A percentile compares a stretch with the other conserved stretches of the same genome.
Evolutionary conservation across 306 rosid species (phyloP).

Genomic region (Castanea mollissima): DNA sequence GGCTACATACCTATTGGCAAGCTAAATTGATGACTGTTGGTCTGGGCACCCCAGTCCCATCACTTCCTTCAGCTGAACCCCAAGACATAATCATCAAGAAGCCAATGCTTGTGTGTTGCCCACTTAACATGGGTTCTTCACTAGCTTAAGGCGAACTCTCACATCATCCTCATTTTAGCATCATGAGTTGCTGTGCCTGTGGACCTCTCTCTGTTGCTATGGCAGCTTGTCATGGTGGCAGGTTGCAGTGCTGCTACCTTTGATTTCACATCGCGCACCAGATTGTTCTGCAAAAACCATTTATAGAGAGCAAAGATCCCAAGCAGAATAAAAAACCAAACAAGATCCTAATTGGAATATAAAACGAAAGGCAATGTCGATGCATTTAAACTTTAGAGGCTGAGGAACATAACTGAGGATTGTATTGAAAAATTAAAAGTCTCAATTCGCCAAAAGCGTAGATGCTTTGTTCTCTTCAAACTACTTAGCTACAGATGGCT

Average conservation of each 20-base stretch:
- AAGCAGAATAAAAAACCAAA: not conserved
- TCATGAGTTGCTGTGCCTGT: not conserved
- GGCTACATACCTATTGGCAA: not conserved
- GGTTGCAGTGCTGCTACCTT: not conserved
- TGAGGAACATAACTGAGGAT: not conserved
- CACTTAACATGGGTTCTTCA: not conserved
- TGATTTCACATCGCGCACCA: not conserved
- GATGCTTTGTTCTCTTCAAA: too few relatives aligned
- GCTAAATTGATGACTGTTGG: not conserved
- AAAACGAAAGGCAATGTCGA: too few relatives aligned
- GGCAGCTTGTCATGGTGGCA: not conserved
- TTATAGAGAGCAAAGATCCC: not conserved
- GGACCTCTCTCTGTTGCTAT: not conserved
- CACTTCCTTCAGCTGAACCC: not conserved
- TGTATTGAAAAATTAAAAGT: not conserved
- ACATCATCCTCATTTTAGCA: not conserved
- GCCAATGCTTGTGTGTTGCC: not conserved
- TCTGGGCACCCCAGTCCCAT: too few relatives aligned
- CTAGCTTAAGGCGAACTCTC: not conserved
- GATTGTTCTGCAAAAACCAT: not conserved
- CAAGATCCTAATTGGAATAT: too few relatives aligned
- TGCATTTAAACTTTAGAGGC: too few relatives aligned
- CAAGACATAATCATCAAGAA: not conserved
- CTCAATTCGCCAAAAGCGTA: not conserved
- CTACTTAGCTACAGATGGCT: too few relatives aligned